Conservation (phyloP, 495 filamentous ascomycete species). For the Clohesyomyces aquaticus region DNA sequence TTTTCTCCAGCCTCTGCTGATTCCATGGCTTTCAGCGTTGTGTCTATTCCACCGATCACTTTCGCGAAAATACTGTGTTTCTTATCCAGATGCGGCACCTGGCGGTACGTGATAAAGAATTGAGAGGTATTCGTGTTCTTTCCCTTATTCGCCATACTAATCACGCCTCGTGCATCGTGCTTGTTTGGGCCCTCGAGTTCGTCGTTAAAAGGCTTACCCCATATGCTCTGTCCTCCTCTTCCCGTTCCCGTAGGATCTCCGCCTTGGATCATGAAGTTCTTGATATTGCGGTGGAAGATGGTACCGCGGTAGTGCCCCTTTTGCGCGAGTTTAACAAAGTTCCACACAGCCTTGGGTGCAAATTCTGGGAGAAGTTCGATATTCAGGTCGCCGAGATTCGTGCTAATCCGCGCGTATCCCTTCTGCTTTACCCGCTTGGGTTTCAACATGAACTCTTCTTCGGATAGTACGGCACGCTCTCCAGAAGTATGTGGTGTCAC, state of each 20-base stretch:
- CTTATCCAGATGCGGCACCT: slow-evolving; percentile 79
- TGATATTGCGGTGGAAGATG: slow-evolving; percentile 88
- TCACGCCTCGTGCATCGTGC: slow-evolving; percentile 75
- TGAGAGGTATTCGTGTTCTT: slow-evolving; percentile 95
- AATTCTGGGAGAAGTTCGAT: slow-evolving; percentile 89
- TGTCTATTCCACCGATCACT: slow-evolving; percentile 73
- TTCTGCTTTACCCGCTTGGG: slow-evolving; percentile 83
- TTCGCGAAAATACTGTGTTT: slow-evolving; percentile 97
- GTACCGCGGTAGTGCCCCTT: slow-evolving; percentile 86
- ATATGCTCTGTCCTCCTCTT: slow-evolving; percentile 80
- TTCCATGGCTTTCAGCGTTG: slow-evolving; percentile 76
- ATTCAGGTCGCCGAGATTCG: slow-evolving; percentile 79
- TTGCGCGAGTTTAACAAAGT: slow-evolving; percentile 87
- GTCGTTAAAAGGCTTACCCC: slow-evolving; percentile 89
- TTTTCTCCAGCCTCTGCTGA: slow-evolving; percentile 66
- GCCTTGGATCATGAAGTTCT: slow-evolving; percentile 97
- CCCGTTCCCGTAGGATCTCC: slow-evolving; percentile 93
- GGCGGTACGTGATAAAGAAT: slow-evolving; percentile 92
- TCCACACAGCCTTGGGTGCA: slow-evolving; percentile 93
- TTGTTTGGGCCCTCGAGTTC: slow-evolving; percentile 87
- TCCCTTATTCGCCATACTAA: slow-evolving; percentile 88
- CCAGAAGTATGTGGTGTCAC: slow-evolving; percentile 86
- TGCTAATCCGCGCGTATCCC: slow-evolving; percentile 88
- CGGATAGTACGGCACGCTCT: slow-evolving; percentile 80
- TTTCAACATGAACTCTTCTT: slow-evolving; percentile 95